Evolutionary conservation across 305 asterid species (phyloP).

Genomic region (Striga hermonthica): DNA sequence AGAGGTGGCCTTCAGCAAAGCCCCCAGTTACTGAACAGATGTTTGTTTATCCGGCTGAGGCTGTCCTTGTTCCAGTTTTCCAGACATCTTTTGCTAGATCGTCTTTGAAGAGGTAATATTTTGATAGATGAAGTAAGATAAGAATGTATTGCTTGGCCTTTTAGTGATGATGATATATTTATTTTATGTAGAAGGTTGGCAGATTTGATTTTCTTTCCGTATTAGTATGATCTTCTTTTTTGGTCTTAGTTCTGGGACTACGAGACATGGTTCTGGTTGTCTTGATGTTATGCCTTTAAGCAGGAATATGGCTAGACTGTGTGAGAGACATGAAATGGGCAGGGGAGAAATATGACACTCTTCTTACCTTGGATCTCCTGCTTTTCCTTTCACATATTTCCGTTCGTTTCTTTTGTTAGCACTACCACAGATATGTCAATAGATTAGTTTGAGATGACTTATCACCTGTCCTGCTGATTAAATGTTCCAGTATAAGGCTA

Average conservation of each 20-base stretch:
- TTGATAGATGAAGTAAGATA: conserved; percentile 17
- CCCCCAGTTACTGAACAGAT: conserved; percentile 46
- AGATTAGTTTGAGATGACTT: conserved; percentile 10
- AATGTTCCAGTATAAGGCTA: too few relatives aligned
- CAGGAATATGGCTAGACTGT: conserved; percentile 10
- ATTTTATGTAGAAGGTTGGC: conserved; percentile 14
- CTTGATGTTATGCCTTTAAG: conserved; percentile 13
- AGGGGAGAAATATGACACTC: conserved; percentile 11
- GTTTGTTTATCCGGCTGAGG: conserved; percentile 87
- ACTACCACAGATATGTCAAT: conserved; percentile 10
- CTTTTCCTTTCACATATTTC: background rate
- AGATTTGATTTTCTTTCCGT: conserved; percentile 10
- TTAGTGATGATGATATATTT: conserved; percentile 22
- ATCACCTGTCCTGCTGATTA: too few relatives aligned
- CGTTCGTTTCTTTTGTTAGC: background rate
- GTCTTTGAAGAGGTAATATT: conserved; percentile 78
- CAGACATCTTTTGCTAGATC: conserved; percentile 86
- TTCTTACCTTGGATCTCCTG: too few relatives aligned
- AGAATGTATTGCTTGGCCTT: conserved; percentile 8
- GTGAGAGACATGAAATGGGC: conserved; percentile 15
- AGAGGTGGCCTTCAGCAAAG: conserved; percentile 48
- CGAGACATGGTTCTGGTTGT: background rate
- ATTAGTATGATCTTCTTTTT: background rate
- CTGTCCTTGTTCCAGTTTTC: conserved; percentile 96
- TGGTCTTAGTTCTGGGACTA: background rate